A percentile compares a stretch with the other conserved stretches of the same genome.
phyloP scores from a whole-genome alignment of 2,329 filamentous ascomycete species.

The Venturiaceae sp. region DNA sequence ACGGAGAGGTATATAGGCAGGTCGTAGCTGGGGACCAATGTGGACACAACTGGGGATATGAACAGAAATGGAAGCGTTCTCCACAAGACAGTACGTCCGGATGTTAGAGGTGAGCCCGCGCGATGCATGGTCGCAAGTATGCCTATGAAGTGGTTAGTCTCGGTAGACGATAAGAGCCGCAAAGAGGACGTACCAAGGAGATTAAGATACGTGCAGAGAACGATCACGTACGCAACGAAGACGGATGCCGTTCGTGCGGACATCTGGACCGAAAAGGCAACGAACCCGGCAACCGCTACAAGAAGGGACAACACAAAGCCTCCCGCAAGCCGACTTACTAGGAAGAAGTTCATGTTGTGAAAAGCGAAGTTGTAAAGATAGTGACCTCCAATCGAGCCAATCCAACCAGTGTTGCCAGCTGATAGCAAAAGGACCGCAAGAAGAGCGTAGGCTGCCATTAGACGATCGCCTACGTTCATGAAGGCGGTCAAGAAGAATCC shows the following conservation, averaged over 20 bases:
- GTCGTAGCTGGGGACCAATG: background rate
- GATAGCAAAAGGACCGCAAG: background rate
- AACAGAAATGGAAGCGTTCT: background rate
- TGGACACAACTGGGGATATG: constrained; percentile 1
- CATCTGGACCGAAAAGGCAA: background rate
- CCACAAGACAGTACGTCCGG: background rate
- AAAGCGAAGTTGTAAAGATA: constrained; percentile 4
- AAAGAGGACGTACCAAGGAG: no score
- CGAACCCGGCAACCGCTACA: background rate
- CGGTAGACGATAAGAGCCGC: no score
- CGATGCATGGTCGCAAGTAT: background rate
- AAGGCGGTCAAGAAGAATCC: constrained; percentile 3
- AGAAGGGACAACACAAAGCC: background rate
- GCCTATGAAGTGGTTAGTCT: background rate
- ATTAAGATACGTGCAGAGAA: constrained; percentile 1
- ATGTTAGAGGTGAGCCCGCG: background rate
- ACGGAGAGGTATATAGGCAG: constrained; percentile 1
- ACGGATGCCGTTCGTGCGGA: background rate
- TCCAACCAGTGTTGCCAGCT: background rate
- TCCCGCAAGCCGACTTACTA: background rate
- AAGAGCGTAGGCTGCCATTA: background rate
- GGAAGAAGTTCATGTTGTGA: constrained; percentile 4
- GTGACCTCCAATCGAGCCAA: background rate
- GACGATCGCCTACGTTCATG: background rate
- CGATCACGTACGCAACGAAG: background rate